Base-by-base conservation (phyloP, 2,329 filamentous ascomycete species). In the Zymoseptoria brevis region DNA sequence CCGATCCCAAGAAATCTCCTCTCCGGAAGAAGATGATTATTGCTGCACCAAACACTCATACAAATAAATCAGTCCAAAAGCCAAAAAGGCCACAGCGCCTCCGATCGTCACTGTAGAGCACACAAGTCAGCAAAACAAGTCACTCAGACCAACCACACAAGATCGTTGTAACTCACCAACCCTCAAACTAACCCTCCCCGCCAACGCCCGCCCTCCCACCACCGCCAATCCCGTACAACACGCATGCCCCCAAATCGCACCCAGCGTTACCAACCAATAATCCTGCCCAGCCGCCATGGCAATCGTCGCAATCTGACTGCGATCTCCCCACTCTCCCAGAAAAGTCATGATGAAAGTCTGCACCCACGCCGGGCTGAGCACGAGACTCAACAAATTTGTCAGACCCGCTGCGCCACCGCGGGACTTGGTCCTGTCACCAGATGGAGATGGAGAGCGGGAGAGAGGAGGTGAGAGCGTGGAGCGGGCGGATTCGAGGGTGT, bases 321-420 rank as follows among this genome's bases (percentile, higher is more conserved):
- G 86, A 71, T 99, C 94, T 59, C 94, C 94, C 94, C 94, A 99
- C 75, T 99, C 94, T 49, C 94, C 94, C 29, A 99, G 78, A 77
- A 99, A 99, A 1, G 94, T 99, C 94, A 99, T 99, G 68, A 95
- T 84, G 72, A 99, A 99, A 0, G 94, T 99, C 76, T 97, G 93
- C 13, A 99, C 94, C 94, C 94, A 99, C 0, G 92, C 94, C 1
- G 94, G 94, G 74, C 90, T 96, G 48, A 99, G 81, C 4, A 99
- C 82, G 6, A 99, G 80, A 9, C 89, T 91, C 63, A 91, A 84
- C 3, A 99, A 83, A 69, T 99, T 99, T 73, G 86, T 86, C 22
- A 96, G 77, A 1, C 94, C 92, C 19, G 81, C 72, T 6, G 35
- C 35, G n/a, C 83, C 61, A 8, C 76, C 52, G 72, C 74, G 53